These are phyloP conservation scores for Parasarocladium wereldwijsianum DNA, from an alignment of 2,329 filamentous ascomycete genomes.

Conservation along the genomic window DNA sequence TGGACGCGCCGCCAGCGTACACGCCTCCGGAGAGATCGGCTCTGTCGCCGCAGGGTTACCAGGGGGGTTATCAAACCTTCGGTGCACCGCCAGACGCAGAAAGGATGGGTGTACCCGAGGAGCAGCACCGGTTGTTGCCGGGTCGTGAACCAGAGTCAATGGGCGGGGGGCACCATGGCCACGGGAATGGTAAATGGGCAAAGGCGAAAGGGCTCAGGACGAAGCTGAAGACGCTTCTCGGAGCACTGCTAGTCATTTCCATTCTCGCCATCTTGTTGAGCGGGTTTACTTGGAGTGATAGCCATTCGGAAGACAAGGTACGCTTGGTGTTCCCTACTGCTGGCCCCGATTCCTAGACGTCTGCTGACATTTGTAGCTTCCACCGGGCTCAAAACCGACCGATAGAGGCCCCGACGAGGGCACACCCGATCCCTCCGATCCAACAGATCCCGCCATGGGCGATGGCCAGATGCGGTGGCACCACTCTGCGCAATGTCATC, in stretches of 20 bases:
- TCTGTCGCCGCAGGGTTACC: constrained; percentile 17
- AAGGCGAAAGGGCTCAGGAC: constrained; percentile 10
- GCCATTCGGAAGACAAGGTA: constrained; percentile 5
- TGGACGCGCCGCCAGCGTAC: constrained; percentile 35
- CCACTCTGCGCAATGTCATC: constrained; percentile 12
- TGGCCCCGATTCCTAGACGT: too few species aligned
- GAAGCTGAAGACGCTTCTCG: constrained; percentile 16
- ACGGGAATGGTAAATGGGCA: constrained; percentile 4
- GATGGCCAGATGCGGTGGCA: constrained; percentile 13
- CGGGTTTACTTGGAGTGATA: constrained; percentile 7
- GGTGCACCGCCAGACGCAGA: constrained; percentile 8
- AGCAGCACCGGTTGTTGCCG: constrained; percentile 27
- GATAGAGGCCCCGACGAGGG: background rate
- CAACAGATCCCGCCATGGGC: constrained; percentile 10
- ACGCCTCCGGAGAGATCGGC: constrained; percentile 21
- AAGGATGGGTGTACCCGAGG: constrained; percentile 27
- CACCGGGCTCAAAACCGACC: background rate
- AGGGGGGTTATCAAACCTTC: constrained; percentile 30
- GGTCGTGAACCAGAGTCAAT: constrained; percentile 29
- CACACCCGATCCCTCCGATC: constrained; percentile 8
- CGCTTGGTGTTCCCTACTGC: too few species aligned
- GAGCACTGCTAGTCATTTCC: constrained; percentile 17
- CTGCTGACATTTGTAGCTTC: too few species aligned
- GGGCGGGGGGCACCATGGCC: constrained; percentile 14
- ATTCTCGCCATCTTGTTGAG: constrained; percentile 15